Evolutionary conservation across 2,329 filamentous ascomycete genomes (phyloP).

Genomic region (Didymella segeticola): DNA sequence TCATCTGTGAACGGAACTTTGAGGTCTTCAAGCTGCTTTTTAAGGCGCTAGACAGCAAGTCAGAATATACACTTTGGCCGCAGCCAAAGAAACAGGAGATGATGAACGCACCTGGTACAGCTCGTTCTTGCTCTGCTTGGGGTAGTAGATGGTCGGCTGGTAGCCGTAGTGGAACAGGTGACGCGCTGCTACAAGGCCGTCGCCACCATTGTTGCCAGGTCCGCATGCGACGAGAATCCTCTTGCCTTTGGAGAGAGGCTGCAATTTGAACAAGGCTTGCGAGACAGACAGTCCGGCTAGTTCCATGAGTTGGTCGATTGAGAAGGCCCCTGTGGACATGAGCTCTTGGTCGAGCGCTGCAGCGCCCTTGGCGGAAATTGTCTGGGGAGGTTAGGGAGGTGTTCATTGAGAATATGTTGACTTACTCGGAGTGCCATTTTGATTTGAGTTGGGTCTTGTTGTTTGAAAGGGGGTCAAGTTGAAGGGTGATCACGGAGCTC

Average conservation of each 20-base stretch:
- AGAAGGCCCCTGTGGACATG: conserved; percentile 88
- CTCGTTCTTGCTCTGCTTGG: conserved; percentile 88
- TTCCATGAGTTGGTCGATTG: conserved; percentile 96
- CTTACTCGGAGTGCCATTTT: conserved; percentile 28
- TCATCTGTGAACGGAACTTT: conserved; percentile 83
- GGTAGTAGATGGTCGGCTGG: conserved; percentile 86
- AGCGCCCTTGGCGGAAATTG: conserved; percentile 84
- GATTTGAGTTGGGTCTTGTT: not conserved
- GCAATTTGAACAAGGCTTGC: conserved; percentile 87
- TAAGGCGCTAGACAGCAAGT: conserved; percentile 68
- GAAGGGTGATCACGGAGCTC: not conserved
- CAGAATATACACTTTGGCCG: not conserved
- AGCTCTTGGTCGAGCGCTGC: conserved; percentile 90
- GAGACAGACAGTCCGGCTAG: conserved; percentile 91
- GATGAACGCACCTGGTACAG: conserved; percentile 67
- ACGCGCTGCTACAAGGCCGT: conserved; percentile 91
- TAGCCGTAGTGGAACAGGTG: conserved; percentile 95
- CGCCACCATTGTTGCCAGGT: conserved; percentile 80
- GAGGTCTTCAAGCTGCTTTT: conserved; percentile 83
- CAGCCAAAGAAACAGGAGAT: not conserved
- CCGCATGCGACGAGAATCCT: conserved; percentile 89
- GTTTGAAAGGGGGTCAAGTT: not conserved
- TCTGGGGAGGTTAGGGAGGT: conserved; percentile 59
- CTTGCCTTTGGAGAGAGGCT: conserved; percentile 74
- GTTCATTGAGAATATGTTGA: not conserved